phyloP scores from a whole-genome alignment of 768 basidiomycete genomes.

The Pulveroboletus frians region DNA sequence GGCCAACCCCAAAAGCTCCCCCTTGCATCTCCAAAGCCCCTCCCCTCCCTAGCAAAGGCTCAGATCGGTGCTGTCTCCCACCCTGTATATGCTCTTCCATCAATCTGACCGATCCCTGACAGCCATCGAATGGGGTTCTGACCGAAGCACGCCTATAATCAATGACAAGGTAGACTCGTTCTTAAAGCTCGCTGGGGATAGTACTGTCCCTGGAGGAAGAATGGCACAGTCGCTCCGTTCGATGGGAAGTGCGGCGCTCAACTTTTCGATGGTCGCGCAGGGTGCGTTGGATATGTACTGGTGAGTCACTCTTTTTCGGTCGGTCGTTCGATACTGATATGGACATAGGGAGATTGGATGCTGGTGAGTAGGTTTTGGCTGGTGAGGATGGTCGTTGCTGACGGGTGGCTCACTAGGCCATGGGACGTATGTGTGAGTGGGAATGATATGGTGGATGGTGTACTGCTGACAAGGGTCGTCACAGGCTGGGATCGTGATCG shows the following conservation, averaged over 20 bases:
- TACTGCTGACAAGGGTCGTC: neutral
- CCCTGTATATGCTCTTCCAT: neutral
- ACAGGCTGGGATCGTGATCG: constrained; percentile 84
- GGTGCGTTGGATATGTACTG: constrained; percentile 87
- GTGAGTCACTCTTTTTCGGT: constrained; percentile 34
- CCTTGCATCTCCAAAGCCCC: constrained; percentile 55
- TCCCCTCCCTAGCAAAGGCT: constrained; percentile 64
- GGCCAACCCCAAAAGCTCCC: constrained; percentile 56
- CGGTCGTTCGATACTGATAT: neutral
- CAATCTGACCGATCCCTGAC: constrained; percentile 11
- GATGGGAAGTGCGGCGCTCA: constrained; percentile 79
- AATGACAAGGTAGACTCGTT: constrained; percentile 62
- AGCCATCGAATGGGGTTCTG: constrained; percentile 89
- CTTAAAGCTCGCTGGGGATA: constrained; percentile 68
- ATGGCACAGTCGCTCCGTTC: constrained; percentile 86
- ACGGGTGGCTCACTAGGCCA: constrained; percentile 36
- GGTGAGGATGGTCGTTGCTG: neutral
- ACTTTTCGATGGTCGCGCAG: constrained; percentile 80
- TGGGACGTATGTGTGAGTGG: constrained; percentile 79
- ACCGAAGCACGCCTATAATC: constrained; percentile 53
- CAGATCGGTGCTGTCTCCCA: constrained; percentile 47
- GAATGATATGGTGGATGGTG: neutral
- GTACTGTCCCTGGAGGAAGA: constrained; percentile 58
- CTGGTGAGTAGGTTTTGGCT: constrained; percentile 38
- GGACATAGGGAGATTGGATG: constrained; percentile 71